These are phyloP conservation scores for Hemileccinum rubropunctum DNA, from an alignment of 768 basidiomycete species.

Conservation along the genomic window DNA sequence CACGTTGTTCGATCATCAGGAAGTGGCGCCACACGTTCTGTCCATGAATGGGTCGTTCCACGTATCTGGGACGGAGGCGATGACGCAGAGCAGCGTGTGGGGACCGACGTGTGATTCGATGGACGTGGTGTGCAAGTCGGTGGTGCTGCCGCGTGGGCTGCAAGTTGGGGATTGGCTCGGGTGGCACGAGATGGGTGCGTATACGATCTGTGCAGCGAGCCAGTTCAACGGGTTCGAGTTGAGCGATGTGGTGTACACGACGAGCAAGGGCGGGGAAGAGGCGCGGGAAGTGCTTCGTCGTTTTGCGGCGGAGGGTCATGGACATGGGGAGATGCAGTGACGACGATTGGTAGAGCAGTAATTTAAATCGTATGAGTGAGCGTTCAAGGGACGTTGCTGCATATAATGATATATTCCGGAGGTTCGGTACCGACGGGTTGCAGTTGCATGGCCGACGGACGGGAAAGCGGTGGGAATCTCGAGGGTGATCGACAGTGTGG, in stretches of 20 bases:
- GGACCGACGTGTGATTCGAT: slow-evolving; percentile 99
- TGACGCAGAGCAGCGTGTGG: slow-evolving; percentile 77
- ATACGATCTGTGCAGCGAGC: slow-evolving; percentile 96
- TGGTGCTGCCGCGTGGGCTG: slow-evolving; percentile 62
- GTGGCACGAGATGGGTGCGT: slow-evolving; percentile 98
- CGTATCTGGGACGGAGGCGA: slow-evolving; percentile 36
- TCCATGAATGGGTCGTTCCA: slow-evolving; percentile 65
- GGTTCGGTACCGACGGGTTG: slow-evolving; percentile 9
- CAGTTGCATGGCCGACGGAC: slow-evolving; percentile 13
- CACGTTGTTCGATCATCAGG: slow-evolving; percentile 96
- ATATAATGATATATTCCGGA: no score
- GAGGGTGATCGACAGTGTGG: slow-evolving; percentile 30
- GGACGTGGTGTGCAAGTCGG: slow-evolving; percentile 78
- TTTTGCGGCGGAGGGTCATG: slow-evolving; percentile 46
- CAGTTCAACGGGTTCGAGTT: slow-evolving; percentile 91
- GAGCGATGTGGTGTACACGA: slow-evolving; percentile 77
- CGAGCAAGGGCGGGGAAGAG: slow-evolving; percentile 53
- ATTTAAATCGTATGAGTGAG: slow-evolving; percentile 11
- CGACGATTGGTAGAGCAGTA: slow-evolving; percentile 9
- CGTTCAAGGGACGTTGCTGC: no score
- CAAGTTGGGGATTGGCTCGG: slow-evolving; percentile 96
- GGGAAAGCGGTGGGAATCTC: slow-evolving; percentile 17
- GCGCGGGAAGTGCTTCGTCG: slow-evolving; percentile 49
- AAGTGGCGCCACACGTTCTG: slow-evolving; percentile 79
- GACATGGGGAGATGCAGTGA: slow-evolving; percentile 28